phyloP scores from a whole-genome alignment of 2,329 filamentous ascomycete genomes.

The Fusarium nematophilum region DNA sequence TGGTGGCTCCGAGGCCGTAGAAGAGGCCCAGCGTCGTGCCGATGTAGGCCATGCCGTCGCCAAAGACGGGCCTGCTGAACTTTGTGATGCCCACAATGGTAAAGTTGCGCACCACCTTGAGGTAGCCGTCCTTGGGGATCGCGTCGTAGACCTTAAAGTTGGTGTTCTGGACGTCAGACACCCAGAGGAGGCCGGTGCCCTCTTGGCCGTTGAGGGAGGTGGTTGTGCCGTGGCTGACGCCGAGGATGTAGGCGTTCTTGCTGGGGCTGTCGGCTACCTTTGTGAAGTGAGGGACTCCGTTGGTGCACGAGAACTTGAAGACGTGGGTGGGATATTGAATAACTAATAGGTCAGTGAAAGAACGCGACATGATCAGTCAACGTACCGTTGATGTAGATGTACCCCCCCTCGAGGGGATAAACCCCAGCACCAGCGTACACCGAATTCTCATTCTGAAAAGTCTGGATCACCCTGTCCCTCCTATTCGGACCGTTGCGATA shows the following conservation, averaged over 20 bases:
- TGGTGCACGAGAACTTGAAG: conserved; percentile 67
- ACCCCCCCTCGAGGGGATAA: conserved; percentile 61
- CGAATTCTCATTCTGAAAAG: conserved; percentile 56
- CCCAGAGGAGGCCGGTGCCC: conserved; percentile 68
- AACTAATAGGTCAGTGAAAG: conserved; percentile 44
- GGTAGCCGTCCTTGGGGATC: conserved; percentile 57
- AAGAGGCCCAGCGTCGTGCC: conserved; percentile 62
- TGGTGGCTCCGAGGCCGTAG: conserved; percentile 67
- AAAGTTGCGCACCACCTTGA: conserved; percentile 63
- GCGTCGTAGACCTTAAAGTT: conserved; percentile 65
- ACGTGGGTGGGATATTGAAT: conserved; percentile 66
- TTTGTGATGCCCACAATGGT: conserved; percentile 64
- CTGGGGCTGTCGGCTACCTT: conserved; percentile 62
- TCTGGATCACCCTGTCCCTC: conserved; percentile 57
- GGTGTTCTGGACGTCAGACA: conserved; percentile 64
- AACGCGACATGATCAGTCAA: fast-evolving
- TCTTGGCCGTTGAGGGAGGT: conserved; percentile 64
- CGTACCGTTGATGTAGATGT: conserved; percentile 58
- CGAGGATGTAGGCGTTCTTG: conserved; percentile 63
- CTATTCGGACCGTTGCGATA: conserved; percentile 52
- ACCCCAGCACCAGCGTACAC: conserved; percentile 61
- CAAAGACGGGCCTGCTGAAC: conserved; percentile 68
- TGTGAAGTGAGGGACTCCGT: conserved; percentile 63
- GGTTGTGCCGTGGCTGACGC: conserved; percentile 66
- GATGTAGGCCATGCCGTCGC: conserved; percentile 66